Evolutionary conservation across 768 basidiomycete genomes (phyloP).

Genomic region (Nidularia sp.): DNA sequence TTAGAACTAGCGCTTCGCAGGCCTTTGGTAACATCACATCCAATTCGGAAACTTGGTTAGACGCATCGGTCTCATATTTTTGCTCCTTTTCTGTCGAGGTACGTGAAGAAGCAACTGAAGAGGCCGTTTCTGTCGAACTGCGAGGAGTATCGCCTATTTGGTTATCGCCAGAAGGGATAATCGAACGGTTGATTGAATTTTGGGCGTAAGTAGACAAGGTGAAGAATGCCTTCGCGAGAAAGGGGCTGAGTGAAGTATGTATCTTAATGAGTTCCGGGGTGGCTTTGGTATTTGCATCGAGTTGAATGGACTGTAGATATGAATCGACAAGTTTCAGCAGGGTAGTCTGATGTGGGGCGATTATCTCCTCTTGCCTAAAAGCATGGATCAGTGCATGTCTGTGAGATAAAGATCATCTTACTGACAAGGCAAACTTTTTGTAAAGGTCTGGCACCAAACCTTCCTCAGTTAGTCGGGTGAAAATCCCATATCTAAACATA

Average conservation of each 20-base stretch:
- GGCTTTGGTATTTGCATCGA: conserved; percentile 20
- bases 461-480: conserved; percentile 58
- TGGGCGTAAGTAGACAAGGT: conserved; percentile 57
- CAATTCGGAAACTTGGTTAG: conserved; percentile 27
- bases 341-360: conserved; percentile 84
- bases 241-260: conserved; percentile 44
- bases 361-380: conserved; percentile 59
- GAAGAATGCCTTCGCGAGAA: conserved; percentile 62
- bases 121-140: neutral
- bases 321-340: conserved; percentile 86
- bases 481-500: conserved; percentile 54
- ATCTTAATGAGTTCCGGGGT: conserved; percentile 26
- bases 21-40: conserved; percentile 75
- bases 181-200: conserved; percentile 42
- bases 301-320: conserved; percentile 58
- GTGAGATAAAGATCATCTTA: conserved; percentile 3
- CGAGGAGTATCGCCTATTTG: conserved; percentile 4
- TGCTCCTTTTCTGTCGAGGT: conserved; percentile 6
- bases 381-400: conserved; percentile 2
- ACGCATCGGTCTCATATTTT: neutral
- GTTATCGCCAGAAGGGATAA: conserved; percentile 20
- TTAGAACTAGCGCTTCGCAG: conserved; percentile 76
- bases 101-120: neutral
- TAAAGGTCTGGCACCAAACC: conserved; percentile 60
- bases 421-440: conserved; percentile 56